Conservation (phyloP, 495 filamentous ascomycete genomes). For the Podospora conica region DNA sequence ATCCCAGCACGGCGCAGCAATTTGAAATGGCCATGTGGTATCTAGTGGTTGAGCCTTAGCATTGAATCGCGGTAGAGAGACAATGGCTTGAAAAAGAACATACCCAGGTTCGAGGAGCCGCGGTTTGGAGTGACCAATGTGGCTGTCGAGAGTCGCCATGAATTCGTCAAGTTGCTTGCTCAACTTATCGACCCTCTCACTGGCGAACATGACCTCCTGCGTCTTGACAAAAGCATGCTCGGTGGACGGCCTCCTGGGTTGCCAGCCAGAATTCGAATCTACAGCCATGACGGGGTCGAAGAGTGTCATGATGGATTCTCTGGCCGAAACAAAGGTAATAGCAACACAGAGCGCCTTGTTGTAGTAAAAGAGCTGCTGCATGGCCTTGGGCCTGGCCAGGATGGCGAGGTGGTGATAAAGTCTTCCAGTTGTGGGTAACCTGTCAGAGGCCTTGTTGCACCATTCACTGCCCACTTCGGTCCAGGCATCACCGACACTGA, state of each 20-base stretch:
- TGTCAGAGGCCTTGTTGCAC: slow-evolving; percentile 75
- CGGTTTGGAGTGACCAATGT: too few species aligned
- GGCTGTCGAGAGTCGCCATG: too few species aligned
- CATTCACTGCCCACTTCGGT: slow-evolving; percentile 67
- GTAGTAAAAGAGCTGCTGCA: slow-evolving; percentile 75
- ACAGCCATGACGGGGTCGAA: slow-evolving; percentile 57
- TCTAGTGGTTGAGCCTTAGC: too few species aligned
- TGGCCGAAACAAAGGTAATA: slow-evolving; percentile 54
- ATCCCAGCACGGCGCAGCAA: too few species aligned
- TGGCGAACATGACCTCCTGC: slow-evolving; percentile 66
- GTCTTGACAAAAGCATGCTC: slow-evolving; percentile 55
- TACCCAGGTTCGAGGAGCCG: too few species aligned
- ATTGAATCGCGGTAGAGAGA: too few species aligned
- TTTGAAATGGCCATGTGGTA: too few species aligned
- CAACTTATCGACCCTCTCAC: too few species aligned
- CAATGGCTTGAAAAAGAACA: too few species aligned
- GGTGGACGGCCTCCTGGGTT: slow-evolving; percentile 14
- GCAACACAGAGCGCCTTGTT: slow-evolving; percentile 43
- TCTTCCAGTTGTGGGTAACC: slow-evolving; percentile 62
- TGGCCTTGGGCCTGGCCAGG: slow-evolving; percentile 63
- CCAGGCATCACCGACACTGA: slow-evolving; percentile 71
- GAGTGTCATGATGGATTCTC: slow-evolving; percentile 64
- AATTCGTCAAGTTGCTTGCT: too few species aligned
- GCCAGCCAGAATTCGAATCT: slow-evolving; percentile 18
- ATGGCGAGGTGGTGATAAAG: slow-evolving; percentile 85